These are phyloP conservation scores for Skeletonema costatum DNA, from an alignment of 108 stramenopile genomes.

Conservation along the genomic window DNA sequence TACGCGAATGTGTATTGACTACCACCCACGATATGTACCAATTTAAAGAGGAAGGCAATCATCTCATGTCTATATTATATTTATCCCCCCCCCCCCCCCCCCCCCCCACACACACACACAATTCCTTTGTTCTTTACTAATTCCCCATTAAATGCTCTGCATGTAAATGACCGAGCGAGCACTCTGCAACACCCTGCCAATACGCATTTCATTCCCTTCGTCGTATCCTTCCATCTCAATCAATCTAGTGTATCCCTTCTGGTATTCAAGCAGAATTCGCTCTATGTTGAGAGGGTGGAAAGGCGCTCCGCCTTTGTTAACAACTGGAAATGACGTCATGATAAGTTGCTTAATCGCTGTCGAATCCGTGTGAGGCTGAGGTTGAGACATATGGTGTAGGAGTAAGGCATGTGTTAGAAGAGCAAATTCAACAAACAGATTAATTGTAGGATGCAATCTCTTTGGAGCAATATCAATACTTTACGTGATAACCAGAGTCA, in stretches of 20 bases:
- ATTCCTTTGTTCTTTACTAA: background rate
- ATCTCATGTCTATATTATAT: too few relatives aligned
- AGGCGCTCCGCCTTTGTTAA: background rate
- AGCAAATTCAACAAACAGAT: background rate
- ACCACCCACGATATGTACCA: too few relatives aligned
- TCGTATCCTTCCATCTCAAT: conserved; percentile 20
- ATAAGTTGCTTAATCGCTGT: background rate
- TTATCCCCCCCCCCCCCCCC: too few relatives aligned
- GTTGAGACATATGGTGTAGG: background rate
- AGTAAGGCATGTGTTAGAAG: background rate
- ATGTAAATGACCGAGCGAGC: conserved; percentile 7
- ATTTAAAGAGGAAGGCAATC: too few relatives aligned
- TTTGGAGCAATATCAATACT: background rate
- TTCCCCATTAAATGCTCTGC: background rate
- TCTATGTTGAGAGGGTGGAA: conserved; percentile 19
- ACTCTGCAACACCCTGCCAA: background rate
- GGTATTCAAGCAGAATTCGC: background rate
- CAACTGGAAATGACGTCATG: conserved; percentile 15
- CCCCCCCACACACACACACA: background rate
- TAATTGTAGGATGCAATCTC: background rate
- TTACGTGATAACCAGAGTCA: conserved; percentile 10
- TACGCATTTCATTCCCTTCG: conserved; percentile 6
- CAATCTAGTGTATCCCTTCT: conserved; percentile 2
- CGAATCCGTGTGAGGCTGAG: conserved; percentile 2
- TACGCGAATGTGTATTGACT: too few relatives aligned